Evolutionary conservation across 2,329 filamentous ascomycete genomes (phyloP).

Genomic region (Rhinocladiella mackenziei): DNA sequence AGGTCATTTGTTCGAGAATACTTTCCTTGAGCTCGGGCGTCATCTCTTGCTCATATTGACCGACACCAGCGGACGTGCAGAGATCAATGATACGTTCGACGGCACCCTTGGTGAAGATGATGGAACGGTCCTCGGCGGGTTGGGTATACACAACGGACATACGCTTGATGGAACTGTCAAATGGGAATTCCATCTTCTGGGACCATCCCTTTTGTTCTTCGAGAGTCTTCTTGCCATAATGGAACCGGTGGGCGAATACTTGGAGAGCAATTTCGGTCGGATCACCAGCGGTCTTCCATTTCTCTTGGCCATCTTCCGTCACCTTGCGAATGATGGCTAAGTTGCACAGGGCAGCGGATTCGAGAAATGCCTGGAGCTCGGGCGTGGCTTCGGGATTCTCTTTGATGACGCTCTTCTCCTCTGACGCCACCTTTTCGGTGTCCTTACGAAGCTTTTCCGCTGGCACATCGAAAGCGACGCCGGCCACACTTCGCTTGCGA

Average conservation of each 20-base stretch:
- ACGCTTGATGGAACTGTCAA: constrained; percentile 62
- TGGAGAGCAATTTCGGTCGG: constrained; percentile 65
- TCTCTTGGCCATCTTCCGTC: constrained; percentile 33
- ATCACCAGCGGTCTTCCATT: constrained; percentile 59
- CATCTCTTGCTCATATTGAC: constrained; percentile 40
- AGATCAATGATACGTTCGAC: constrained; percentile 58
- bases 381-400: constrained; percentile 41
- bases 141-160: constrained; percentile 60
- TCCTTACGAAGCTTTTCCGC: constrained; percentile 42
- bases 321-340: constrained; percentile 49
- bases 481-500: constrained; percentile 57
- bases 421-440: constrained; percentile 31
- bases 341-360: constrained; percentile 54
- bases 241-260: constrained; percentile 61
- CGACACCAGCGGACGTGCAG: constrained; percentile 47
- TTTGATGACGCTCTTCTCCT: constrained; percentile 21
- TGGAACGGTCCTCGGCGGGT: constrained; percentile 29
- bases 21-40: constrained; percentile 41
- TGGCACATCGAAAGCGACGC: constrained; percentile 61
- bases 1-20: constrained; percentile 54
- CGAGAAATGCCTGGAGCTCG: constrained; percentile 50
- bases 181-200: constrained; percentile 59
- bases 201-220: constrained; percentile 45
- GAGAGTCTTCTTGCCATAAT: constrained; percentile 45
- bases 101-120: constrained; percentile 59